Evolutionary conservation across 495 filamentous ascomycete species (phyloP).

Genomic region (Penicillium salamii): DNA sequence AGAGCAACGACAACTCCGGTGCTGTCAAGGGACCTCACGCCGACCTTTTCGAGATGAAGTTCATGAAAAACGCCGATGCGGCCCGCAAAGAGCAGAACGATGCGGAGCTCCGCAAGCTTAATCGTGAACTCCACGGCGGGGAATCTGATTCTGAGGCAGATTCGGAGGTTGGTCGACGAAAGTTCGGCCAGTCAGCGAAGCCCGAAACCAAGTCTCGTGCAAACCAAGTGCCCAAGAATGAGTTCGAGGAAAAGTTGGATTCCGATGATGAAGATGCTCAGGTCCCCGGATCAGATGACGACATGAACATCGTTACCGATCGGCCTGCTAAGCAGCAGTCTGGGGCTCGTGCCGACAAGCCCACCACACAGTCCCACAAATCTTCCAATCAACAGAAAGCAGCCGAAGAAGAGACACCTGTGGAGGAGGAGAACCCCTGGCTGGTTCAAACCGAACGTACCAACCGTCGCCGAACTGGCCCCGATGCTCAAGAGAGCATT

Average conservation of each 20-base stretch:
- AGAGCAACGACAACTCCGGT: slow-evolving; percentile 34
- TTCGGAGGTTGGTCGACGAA: slow-evolving; percentile 59
- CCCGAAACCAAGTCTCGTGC: slow-evolving; percentile 21
- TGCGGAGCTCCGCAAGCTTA: slow-evolving; percentile 69
- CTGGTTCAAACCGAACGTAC: slow-evolving; percentile 39
- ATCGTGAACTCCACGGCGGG: slow-evolving; percentile 64
- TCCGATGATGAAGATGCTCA: slow-evolving; percentile 51
- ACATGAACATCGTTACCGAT: slow-evolving; percentile 21
- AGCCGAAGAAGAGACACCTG: slow-evolving; percentile 16
- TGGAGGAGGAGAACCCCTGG: slow-evolving; percentile 50
- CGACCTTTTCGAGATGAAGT: slow-evolving; percentile 72
- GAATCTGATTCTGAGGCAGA: slow-evolving; percentile 56
- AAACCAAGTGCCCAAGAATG: slow-evolving; percentile 36
- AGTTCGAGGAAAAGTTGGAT: slow-evolving; percentile 57
- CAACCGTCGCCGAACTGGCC: slow-evolving; percentile 32
- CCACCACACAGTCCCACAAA: slow-evolving; percentile 15
- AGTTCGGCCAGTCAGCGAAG: slow-evolving; percentile 53
- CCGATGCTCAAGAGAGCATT: slow-evolving; percentile 34
- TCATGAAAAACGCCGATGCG: slow-evolving; percentile 88
- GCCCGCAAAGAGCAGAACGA: slow-evolving; percentile 75
- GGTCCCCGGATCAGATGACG: slow-evolving; percentile 22
- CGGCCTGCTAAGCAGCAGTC: slow-evolving; percentile 24
- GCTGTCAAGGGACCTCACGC: slow-evolving; percentile 41
- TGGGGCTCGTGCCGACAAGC: slow-evolving; percentile 14
- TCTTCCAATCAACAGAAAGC: slow-evolving; percentile 19